Base-by-base conservation (phyloP, 1,139 yeast species). In the Pichia sp. region DNA sequence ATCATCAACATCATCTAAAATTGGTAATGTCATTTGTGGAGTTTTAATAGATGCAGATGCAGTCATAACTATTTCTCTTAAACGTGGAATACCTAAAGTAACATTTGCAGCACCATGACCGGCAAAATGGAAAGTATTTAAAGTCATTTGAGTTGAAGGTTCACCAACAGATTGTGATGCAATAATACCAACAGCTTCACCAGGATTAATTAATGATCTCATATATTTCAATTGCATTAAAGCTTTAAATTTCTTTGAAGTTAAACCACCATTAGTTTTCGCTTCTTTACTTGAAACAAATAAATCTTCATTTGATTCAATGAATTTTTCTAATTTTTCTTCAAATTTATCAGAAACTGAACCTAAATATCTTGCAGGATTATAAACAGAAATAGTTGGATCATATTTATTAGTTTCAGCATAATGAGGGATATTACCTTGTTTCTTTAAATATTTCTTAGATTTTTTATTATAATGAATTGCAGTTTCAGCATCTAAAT, bases 21-120 rank as follows among this genome's bases (percentile, higher is more conserved):
- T 75, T 39, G 97, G 97, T 60, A 94, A 74, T 3, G 94, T 83
- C 98, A 94, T 94, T 71, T 92, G 97, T 46, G 99, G 99, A 10
- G 99, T 94, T 72, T 89, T 88, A 63, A 94, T 94, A 49, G 86
- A 73, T 27, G 96, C 81, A 51, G 96, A 87, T 9, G 98, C 99
- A 25, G 98, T 94, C 98, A 94, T 94, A 66, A 94, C 90, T 66
- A 94, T 94, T 79, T 94, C 99, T 79, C 99, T 85, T 90, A 94
- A 84, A 81, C 99, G 96, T 44, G 99, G 99, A 66, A 94, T 94
- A 85, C 99, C 99, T 64, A 94, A 78, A 1, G 99, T 94, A 58
- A 94, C 99, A 70, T 94, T 94, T 45, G 98, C 98, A 51, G 98
- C 99, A 80, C 99, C 99, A 73, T 94, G 98, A 67, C 99, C 99